A percentile compares a stretch with the other conserved stretches of the same genome.
Conservation (phyloP, 2,329 filamentous ascomycete species). For the Sclerotinia nivalis region DNA sequence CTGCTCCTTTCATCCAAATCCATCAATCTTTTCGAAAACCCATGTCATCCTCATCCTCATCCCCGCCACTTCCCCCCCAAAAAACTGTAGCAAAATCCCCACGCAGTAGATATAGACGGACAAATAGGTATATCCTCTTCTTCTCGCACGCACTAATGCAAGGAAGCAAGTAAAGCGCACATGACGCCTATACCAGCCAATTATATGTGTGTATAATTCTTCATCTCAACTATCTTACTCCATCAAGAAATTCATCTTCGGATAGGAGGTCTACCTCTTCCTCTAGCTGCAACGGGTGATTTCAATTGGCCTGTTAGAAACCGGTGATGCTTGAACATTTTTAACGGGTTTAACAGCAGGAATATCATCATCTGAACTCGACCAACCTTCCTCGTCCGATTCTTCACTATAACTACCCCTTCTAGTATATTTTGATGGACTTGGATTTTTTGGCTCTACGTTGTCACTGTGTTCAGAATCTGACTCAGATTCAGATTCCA, state of each 20-base stretch:
- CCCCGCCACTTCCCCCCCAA: no score
- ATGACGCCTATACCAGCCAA: neutral
- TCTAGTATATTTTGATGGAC: neutral
- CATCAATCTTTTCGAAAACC: neutral
- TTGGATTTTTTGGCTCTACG: neutral
- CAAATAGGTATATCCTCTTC: neutral
- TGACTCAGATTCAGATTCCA: constrained; percentile 27
- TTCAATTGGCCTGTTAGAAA: neutral
- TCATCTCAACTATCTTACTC: neutral
- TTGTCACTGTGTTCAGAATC: constrained; percentile 18
- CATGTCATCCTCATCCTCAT: no score
- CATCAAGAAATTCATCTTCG: neutral
- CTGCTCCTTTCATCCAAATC: neutral
- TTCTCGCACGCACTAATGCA: neutral
- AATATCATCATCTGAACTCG: constrained; percentile 19
- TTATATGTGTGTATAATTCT: neutral
- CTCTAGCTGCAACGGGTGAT: neutral
- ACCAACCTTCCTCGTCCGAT: constrained; percentile 17
- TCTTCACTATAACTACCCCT: constrained; percentile 5
- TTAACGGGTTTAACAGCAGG: constrained; percentile 13
- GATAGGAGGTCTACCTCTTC: neutral
- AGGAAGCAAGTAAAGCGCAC: neutral
- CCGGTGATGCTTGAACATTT: neutral
- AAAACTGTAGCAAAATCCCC: neutral
- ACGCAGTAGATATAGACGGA: neutral